These are phyloP conservation scores for Rhododendron kiyosumense DNA, from an alignment of 148 eudicot genomes.

Conservation along the genomic window DNA sequence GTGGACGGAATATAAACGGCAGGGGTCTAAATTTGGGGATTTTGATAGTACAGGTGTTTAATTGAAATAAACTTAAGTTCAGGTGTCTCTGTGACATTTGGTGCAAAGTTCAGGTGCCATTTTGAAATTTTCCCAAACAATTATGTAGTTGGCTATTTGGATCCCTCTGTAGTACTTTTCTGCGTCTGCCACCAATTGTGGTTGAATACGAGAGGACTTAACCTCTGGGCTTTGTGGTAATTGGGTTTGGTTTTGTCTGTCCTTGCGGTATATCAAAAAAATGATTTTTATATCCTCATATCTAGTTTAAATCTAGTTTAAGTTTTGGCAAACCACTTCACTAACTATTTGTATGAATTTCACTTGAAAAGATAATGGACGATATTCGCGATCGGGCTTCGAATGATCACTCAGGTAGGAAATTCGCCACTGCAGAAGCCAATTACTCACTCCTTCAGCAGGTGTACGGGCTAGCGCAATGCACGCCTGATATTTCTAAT, in stretches of 20 bases:
- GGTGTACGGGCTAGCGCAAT: constrained; percentile 28
- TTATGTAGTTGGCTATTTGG: too few relatives aligned
- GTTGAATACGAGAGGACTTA: not conserved
- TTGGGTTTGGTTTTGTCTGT: not conserved
- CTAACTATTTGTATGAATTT: not conserved
- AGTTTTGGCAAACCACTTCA: not conserved
- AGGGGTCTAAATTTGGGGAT: too few relatives aligned
- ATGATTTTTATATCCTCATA: not conserved
- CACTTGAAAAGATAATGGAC: not conserved
- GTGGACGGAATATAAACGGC: too few relatives aligned
- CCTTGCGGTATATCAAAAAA: not conserved
- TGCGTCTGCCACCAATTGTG: not conserved
- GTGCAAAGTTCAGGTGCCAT: too few relatives aligned
- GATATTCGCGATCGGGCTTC: not conserved
- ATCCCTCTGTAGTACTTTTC: not conserved
- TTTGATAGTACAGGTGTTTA: too few relatives aligned
- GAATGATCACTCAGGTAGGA: not conserved
- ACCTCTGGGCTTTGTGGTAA: not conserved
- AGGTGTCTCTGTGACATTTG: too few relatives aligned
- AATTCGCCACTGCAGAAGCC: constrained; percentile 20
- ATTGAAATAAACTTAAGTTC: too few relatives aligned
- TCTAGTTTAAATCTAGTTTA: not conserved
- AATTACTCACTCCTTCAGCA: constrained; percentile 1
- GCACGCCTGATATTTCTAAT: constrained; percentile 32
- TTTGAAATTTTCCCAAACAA: too few relatives aligned